Evolutionary conservation across 306 rosid species (phyloP).

Genomic region (Gynostemma pentaphyllum): DNA sequence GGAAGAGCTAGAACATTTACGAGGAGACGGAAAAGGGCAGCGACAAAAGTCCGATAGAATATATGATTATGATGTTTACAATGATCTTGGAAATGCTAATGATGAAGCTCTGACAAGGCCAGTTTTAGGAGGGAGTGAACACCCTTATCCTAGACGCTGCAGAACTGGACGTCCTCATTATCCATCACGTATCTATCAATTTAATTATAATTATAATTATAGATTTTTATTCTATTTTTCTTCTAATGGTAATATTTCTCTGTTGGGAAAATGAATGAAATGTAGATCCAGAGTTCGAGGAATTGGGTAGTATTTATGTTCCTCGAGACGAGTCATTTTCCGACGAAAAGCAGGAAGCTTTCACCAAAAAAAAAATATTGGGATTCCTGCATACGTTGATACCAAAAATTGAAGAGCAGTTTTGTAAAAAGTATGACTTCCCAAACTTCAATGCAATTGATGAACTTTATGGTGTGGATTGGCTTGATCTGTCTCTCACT

Average conservation of each 20-base stretch:
- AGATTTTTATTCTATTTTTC: no score
- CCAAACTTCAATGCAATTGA: constrained; percentile 42
- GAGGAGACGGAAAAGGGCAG: constrained; percentile 4
- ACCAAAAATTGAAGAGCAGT: constrained; percentile 16
- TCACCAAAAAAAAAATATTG: constrained; percentile 20
- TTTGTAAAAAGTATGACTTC: constrained; percentile 22
- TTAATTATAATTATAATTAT: neutral
- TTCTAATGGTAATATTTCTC: no score
- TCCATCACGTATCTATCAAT: neutral
- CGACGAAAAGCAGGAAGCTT: constrained; percentile 32
- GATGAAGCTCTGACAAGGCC: constrained; percentile 5
- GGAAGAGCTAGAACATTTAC: constrained; percentile 21
- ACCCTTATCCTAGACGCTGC: constrained; percentile 16
- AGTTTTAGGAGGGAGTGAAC: constrained; percentile 9
- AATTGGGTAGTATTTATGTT: constrained; percentile 45
- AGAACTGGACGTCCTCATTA: constrained; percentile 16
- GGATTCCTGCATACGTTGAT: constrained; percentile 36
- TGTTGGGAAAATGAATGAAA: no score
- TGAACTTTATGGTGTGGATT: constrained; percentile 38
- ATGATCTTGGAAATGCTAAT: constrained; percentile 27
- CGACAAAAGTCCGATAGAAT: constrained; percentile 19
- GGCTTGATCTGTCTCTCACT: constrained; percentile 23
- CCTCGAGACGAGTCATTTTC: constrained; percentile 57
- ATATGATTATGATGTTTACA: constrained; percentile 43
- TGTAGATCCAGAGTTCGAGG: constrained; percentile 30